These are phyloP conservation scores for Aspergillus hortae DNA, from an alignment of 2,329 filamentous ascomycete genomes.

Conservation along the genomic window DNA sequence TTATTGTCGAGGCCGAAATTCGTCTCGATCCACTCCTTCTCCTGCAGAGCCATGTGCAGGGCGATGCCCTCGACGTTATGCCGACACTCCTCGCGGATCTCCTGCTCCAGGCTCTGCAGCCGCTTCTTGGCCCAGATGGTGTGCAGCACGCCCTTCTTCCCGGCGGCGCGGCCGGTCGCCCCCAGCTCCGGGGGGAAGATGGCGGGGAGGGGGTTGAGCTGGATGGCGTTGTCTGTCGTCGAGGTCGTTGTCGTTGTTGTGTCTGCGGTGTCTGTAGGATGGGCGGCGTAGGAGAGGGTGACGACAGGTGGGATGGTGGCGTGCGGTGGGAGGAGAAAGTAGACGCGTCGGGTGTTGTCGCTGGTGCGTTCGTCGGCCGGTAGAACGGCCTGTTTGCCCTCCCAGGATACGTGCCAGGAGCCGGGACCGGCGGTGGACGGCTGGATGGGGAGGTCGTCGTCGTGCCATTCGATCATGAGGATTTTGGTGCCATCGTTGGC, in stretches of 20 bases:
- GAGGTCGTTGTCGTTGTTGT: background rate
- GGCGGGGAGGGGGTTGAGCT: constrained; percentile 77
- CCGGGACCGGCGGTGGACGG: constrained; percentile 34
- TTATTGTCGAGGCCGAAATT: constrained; percentile 65
- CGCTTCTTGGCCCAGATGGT: constrained; percentile 88
- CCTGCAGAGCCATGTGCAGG: constrained; percentile 76
- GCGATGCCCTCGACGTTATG: constrained; percentile 78
- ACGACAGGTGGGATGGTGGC: constrained; percentile 69
- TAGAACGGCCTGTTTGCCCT: constrained; percentile 71
- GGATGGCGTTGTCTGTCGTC: constrained; percentile 38
- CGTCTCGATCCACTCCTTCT: constrained; percentile 79
- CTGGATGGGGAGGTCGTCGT: constrained; percentile 50
- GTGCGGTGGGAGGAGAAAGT: constrained; percentile 75
- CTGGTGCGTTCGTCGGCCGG: constrained; percentile 58
- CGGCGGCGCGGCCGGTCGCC: constrained; percentile 61
- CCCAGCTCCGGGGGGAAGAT: constrained; percentile 79
- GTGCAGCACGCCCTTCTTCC: constrained; percentile 78
- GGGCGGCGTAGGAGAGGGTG: constrained; percentile 56
- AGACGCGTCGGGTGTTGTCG: constrained; percentile 61
- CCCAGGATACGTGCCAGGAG: constrained; percentile 78
- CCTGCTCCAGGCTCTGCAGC: constrained; percentile 68
- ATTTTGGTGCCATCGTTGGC: constrained; percentile 85
- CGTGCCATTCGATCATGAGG: constrained; percentile 89
- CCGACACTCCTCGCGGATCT: constrained; percentile 71
- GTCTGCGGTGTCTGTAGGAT: constrained; percentile 6